Base-by-base conservation (phyloP, 257 asterid genomes). In the Capsicum chinense region DNA sequence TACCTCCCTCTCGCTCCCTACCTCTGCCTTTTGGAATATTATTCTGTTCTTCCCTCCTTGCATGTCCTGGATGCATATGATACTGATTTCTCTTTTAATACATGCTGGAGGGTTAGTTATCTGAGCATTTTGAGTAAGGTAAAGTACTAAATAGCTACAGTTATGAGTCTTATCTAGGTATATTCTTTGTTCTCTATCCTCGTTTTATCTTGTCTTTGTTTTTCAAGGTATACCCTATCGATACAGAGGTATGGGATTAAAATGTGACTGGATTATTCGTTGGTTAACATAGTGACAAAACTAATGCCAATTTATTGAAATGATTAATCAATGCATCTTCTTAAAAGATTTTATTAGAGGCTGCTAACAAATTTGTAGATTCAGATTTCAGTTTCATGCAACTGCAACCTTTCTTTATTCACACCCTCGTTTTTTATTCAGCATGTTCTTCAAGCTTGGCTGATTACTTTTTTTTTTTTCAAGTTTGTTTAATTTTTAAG, bases 351-450 rank as follows among this genome's bases (percentile, higher is more conserved):
- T 17, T 78, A 54, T 78, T 2, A 16, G 59, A 78, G 82, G 48
- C 26, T 26, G 33, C 50, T 9, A 78, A 8, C 82, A 78, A 4
- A 52, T 54, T 56, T 78, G 15, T 78, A 56, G 64, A 21, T 33
- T 78, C 64, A 15, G 64, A 52, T 78, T 66, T 66, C 47, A 12
- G 47, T 66, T 66, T 78, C 82, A 54, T 78, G 82, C 60, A 52
- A 26, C 50, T 78, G 82, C 60, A 52, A 26, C 64, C 48, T 54
- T 54, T 78, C 21, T 78, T 33, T 78, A 78, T 54, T 26, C 64
- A 7, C 33, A 78, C 82, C 62, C 62, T 26, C 6, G 14, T 78
- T 56, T 56, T 11, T 11, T 54, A 33, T 14, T 14, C 82, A 14
- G 8, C 82, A 54, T 78, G 19, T 52, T 54, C 50, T 37, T 76